Base-by-base conservation (phyloP, 2,329 filamentous ascomycete species). In the Calonectria pseudoreteaudii region DNA sequence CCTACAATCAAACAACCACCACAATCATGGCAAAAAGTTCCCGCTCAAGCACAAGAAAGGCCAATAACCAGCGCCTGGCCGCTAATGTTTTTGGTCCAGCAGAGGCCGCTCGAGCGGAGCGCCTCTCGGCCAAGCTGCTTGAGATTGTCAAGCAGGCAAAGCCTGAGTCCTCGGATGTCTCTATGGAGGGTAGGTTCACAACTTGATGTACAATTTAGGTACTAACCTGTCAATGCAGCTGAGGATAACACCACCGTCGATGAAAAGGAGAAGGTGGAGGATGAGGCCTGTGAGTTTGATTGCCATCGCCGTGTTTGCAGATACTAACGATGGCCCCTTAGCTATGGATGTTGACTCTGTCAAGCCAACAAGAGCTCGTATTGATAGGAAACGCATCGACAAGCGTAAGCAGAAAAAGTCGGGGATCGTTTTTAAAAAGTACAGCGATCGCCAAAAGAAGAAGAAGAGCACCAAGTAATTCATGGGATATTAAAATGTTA, bases 81-180 rank as follows among this genome's bases (percentile, higher is more conserved):
- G 88, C 91, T 77, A 92, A 91, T 77, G 93, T 98, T 77, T 98
- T 98, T 85, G 94, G 93, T 1, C 96, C 96, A 20, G 92, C 93
- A 70, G 95, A 96, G 84, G 87, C 90, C 80, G 95, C 94, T 58
- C 91, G 96, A 79, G 93, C 93, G 68, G 93, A 96, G 85, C 93
- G 96, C 78, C 91, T 98, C 44, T 95, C 95, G 49, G 94, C 94
- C 74, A 98, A 97, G 86, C 89, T 98, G 74, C 89, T 96, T 81
- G 95, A 96, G 83, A 84, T 98, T 79, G 94, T 94, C 60, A 89
- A 93, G 71, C 92, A 95, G 82, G 93, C 94, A 74, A 95, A 94
- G 84, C 92, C 94, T n/a, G 84, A 86, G 77, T 82, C 86, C 71
- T 84, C 85, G 67, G 87, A 91, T 76, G 85, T 89, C 77, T 87